Evolutionary conservation across 2,329 filamentous ascomycete species (phyloP), one percentile per base, ranked within the genome.

Genomic region (Phoma herbarum): DNA sequence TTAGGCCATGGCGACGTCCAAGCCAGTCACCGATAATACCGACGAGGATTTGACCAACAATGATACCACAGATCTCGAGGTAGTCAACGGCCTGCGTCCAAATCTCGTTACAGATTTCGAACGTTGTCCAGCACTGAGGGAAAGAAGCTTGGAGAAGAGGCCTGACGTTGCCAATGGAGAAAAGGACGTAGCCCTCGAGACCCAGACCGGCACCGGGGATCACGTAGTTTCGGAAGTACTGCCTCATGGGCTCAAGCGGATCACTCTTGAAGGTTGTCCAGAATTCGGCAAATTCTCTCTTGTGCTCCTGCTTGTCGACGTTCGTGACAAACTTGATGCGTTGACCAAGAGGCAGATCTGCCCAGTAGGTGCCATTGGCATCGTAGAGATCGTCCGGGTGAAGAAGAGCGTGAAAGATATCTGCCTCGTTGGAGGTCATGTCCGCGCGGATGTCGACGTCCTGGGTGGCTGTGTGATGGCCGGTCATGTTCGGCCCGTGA

Each of bases 121-220:
- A 77, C 0, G 73, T 75, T 23, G 82, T 83, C 94, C 94, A 98
- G 82, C 94, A 98, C 3, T 80, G 68, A 1, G 88, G 86, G 85
- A 94, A 98, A 6, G 88, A 86, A 31, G 86, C 84, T 61, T 86
- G 79, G 74, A 97, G 94, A 11, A 98, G 84, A 4, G 93, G 91
- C 73, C 90, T 88, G 64, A 98, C 82, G 78, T 97, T 97, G 58
- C 94, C 94, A 68, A 98, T 97, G 63, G 93, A 97, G 84, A 98
- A 98, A 20, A 98, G 86, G 41, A 97, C 93, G 74, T 97, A 98
- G 69, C 92, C 94, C 84, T 98, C 94, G 26, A 98, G 86, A 75
- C 93, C 90, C 50, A 98, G 87, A 75, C 94, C 94, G 65, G 93
- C 93, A 79, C 94, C 94, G 48, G 94, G 94, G 58, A 98, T 87